Conservation (phyloP, 148 eudicot species). For the Nepenthes mirabilis region DNA sequence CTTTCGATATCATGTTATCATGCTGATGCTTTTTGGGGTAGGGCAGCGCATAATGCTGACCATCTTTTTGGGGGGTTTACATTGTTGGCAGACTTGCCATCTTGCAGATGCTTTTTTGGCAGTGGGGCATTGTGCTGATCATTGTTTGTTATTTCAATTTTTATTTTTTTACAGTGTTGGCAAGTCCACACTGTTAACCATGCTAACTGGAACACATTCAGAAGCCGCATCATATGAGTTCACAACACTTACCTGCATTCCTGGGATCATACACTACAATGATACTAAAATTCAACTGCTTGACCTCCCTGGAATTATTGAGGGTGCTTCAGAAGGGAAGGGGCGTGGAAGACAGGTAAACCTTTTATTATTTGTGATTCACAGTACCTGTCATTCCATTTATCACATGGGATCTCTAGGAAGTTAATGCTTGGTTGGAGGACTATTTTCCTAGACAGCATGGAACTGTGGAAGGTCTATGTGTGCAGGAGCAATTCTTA, state of each 20-base stretch:
- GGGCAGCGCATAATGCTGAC: too few species aligned
- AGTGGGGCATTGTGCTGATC: background rate
- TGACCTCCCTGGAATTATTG: constrained; percentile 99
- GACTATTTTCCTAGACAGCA: too few species aligned
- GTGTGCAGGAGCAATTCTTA: background rate
- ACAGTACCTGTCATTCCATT: background rate
- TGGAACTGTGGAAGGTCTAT: background rate
- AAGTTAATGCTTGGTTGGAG: background rate
- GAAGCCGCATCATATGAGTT: constrained; percentile 99
- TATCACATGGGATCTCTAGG: background rate
- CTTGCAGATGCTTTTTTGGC: background rate
- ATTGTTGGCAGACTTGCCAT: too few species aligned
- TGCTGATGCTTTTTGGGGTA: background rate
- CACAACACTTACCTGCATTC: constrained; percentile 96
- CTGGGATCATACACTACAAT: constrained; percentile 94
- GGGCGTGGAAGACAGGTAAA: constrained; percentile 99
- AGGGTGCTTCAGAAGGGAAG: constrained; percentile 99
- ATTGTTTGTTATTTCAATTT: background rate
- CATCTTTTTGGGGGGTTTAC: too few species aligned
- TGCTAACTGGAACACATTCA: constrained; percentile 94
- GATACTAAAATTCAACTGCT: constrained; percentile 95
- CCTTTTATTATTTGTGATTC: background rate
- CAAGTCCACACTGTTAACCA: constrained; percentile 87
- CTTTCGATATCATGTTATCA: background rate
- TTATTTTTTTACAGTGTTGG: constrained; percentile 66